Base-by-base conservation (phyloP, 164 flowering plant species). In the Amborella trichopoda region DNA sequence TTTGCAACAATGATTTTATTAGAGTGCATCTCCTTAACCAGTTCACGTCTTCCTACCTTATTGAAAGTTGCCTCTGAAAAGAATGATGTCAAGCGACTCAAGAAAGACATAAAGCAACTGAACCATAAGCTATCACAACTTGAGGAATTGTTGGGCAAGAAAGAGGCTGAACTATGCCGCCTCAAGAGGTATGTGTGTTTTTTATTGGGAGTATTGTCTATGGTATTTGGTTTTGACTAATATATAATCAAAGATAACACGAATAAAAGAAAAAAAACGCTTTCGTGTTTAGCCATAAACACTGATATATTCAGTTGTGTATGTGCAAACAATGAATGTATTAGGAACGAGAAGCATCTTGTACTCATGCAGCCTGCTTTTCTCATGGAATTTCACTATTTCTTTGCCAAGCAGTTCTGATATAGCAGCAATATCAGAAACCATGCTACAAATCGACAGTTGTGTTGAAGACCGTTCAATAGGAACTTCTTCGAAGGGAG, bases 41-140 rank as follows among this genome's bases (percentile, higher is more conserved):
- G 46, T 43, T 42, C 58, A 90, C 94, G 91, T 52, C 65, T 78
- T 54, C 97, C 95, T 62, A 69, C 86, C 51, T 65, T 90, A 25
- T 68, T 90, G 65, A 85, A 77, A 68, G 76, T 90, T 59, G 73
- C 91, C 68, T 68, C 80, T 53, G 95, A 90, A 56, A 77, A 71
- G 70, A 62, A 63, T 55, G 77, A 83, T 17, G 67, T 79, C 37
- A 76, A 65, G 64, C 78, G 56, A 51, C 88, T 90, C 44, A 81
- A 74, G 59, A 81, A 71, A 54, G 93, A 90, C 62, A 76, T 79
- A 62, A 79, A 74, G 61, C 95, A 90, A 46, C 77, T 85, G 20
- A 85, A 77, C 69, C 50, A 61, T 37, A 75, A 73, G 66, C 40
- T 85, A 44, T 69, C 88, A 38, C 74, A 85, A 50, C 86, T 83